phyloP scores from a whole-genome alignment of 129 eudicot genomes.

The Centella asiatica region DNA sequence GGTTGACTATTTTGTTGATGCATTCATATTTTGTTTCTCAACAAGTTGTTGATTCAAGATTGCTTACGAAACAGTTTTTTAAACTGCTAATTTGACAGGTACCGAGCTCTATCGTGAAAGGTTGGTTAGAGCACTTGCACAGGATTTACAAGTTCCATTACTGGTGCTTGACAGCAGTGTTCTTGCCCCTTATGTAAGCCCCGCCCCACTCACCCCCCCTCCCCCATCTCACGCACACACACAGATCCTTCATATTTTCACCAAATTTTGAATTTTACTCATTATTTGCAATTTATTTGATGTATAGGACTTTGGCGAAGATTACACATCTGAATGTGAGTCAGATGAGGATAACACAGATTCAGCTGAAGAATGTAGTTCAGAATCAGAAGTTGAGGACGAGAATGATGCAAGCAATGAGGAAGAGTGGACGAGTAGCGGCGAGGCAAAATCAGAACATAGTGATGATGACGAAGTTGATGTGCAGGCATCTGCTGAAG shows the following conservation, averaged over 20 bases:
- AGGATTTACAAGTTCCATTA: constrained; percentile 76
- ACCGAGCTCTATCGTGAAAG: constrained; percentile 96
- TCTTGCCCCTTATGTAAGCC: constrained; percentile 86
- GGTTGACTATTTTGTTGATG: constrained; percentile 34
- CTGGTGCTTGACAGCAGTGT: constrained; percentile 85
- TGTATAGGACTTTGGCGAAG: constrained; percentile 70
- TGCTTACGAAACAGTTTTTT: neutral
- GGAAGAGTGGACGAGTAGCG: constrained; percentile 72
- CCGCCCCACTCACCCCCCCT: too few relatives aligned
- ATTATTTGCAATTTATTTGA: neutral
- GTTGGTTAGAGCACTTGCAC: constrained; percentile 86
- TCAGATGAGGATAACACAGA: constrained; percentile 74
- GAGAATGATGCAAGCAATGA: constrained; percentile 63
- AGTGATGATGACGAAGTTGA: constrained; percentile 60
- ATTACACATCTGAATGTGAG: constrained; percentile 53
- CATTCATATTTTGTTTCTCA: neutral
- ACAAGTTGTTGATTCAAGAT: neutral
- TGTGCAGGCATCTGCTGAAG: constrained; percentile 53
- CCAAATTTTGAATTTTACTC: neutral
- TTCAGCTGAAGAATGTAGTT: constrained; percentile 51
- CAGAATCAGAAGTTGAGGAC: constrained; percentile 69
- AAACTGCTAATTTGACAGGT: constrained; percentile 37
- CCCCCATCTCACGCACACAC: too few relatives aligned
- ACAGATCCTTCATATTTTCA: neutral
- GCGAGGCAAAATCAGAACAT: constrained; percentile 44